Evolutionary conservation across 176 grass and related monocot species (phyloP).

Genomic region (Neostapfia colusana): DNA sequence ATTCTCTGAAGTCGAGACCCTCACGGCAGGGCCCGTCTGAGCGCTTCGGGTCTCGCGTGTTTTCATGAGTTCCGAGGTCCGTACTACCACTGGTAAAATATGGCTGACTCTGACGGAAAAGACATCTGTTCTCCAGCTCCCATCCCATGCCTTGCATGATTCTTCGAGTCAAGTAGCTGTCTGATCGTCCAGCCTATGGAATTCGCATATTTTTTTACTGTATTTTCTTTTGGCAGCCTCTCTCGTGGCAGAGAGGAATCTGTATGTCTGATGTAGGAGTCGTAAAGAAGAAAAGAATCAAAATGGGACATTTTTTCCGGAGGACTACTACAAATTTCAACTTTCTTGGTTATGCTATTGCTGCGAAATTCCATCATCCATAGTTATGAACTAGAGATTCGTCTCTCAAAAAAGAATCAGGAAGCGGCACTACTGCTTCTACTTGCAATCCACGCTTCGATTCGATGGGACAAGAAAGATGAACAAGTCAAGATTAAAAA

Average conservation of each 20-base stretch:
- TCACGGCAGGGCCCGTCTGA: conserved; percentile 11
- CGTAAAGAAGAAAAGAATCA: not conserved
- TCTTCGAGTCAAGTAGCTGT: conserved; percentile 21
- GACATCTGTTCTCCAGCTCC: conserved; percentile 9
- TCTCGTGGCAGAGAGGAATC: not conserved
- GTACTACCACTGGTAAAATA: not conserved
- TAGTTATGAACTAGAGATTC: not conserved
- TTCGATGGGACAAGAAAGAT: not conserved
- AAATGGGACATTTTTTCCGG: not conserved
- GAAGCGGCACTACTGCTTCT: not conserved
- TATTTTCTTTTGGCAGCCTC: not conserved
- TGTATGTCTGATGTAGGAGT: not conserved
- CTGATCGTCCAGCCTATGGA: not conserved
- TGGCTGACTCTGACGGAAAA: conserved; percentile 29
- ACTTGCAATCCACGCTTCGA: too few relatives aligned
- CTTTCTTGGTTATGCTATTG: not conserved
- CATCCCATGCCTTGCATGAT: not conserved
- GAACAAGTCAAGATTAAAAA: not conserved
- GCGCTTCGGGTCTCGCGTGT: not conserved
- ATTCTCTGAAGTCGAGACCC: conserved; percentile 20
- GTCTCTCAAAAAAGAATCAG: not conserved
- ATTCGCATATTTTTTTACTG: not conserved
- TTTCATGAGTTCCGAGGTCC: conserved; percentile 30
- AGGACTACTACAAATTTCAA: not conserved
- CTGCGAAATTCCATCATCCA: not conserved